Evolutionary conservation across 108 stramenopile genomes (phyloP).

Genomic region (Schizochytrium sp.): DNA sequence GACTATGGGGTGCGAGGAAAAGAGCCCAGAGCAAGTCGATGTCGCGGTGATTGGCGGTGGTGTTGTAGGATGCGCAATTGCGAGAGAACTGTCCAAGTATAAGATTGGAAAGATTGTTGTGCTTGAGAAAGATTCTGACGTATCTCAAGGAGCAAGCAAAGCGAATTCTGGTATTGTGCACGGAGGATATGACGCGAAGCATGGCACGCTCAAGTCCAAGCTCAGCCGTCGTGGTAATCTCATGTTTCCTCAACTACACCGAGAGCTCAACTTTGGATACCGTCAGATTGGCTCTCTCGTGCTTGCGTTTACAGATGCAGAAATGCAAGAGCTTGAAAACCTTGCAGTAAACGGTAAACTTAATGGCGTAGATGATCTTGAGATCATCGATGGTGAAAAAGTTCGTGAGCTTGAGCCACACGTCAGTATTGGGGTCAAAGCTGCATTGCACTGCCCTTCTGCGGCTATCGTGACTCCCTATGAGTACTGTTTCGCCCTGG

Average conservation of each 20-base stretch:
- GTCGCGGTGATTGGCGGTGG: conserved; percentile 55
- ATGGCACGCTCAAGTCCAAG: conserved; percentile 80
- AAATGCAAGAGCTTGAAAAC: conserved; percentile 77
- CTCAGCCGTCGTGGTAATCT: conserved; percentile 86
- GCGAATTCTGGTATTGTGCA: conserved; percentile 88
- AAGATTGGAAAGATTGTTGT: conserved; percentile 68
- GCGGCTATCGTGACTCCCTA: conserved; percentile 88
- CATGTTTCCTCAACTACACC: conserved; percentile 84
- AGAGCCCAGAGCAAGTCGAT: neutral
- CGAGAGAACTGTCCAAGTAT: conserved; percentile 82
- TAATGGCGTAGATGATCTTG: conserved; percentile 82
- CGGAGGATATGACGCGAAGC: conserved; percentile 86
- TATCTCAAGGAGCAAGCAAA: conserved; percentile 81
- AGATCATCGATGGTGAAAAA: conserved; percentile 78
- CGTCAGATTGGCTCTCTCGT: conserved; percentile 84
- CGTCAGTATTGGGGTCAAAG: conserved; percentile 70
- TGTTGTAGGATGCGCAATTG: conserved; percentile 81
- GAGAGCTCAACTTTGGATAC: conserved; percentile 85
- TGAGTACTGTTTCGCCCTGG: conserved; percentile 83
- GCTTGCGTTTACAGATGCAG: conserved; percentile 78
- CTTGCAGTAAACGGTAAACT: conserved; percentile 78
- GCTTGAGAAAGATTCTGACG: conserved; percentile 83
- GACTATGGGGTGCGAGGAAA: neutral
- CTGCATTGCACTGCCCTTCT: conserved; percentile 82
- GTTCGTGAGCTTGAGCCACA: conserved; percentile 77